phyloP scores from a whole-genome alignment of 78 protist species.

The Dictyostelium citrinum region DNA sequence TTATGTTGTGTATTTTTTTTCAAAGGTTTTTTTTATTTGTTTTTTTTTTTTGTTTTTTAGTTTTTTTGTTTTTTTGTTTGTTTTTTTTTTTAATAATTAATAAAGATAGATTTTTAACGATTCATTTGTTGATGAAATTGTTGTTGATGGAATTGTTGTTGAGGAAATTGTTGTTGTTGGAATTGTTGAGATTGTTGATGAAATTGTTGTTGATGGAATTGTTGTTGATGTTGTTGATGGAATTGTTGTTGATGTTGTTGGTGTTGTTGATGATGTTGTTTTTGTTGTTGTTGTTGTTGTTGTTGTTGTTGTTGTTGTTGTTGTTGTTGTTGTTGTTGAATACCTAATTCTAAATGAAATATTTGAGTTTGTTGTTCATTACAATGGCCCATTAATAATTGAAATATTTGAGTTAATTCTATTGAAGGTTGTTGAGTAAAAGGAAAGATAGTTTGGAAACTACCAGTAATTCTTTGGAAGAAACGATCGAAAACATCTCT shows the following conservation, averaged over 20 bases:
- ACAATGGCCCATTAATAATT: conserved; percentile 19
- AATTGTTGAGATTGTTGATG: background rate
- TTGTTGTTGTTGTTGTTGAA: background rate
- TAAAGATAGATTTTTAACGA: background rate
- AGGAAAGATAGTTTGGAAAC: conserved; percentile 34
- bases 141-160: background rate
- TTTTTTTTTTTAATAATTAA: background rate
- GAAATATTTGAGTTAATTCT: background rate
- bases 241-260: background rate
- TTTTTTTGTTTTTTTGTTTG: background rate
- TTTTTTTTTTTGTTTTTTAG: background rate
- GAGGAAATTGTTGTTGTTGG: background rate
- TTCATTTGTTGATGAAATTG: background rate
- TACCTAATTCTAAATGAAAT: conserved; percentile 16
- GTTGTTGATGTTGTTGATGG: background rate
- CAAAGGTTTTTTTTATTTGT: background rate
- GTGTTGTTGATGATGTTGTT: background rate
- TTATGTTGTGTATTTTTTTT: too few relatives aligned
- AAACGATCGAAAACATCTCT: conserved; percentile 59
- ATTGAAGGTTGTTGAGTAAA: conserved; percentile 7
- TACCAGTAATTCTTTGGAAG: conserved; percentile 39
- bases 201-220: background rate
- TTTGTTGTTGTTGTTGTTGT: background rate
- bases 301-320: background rate
- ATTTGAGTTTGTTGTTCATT: conserved; percentile 44